Percentiles rank a stretch among this genome's conserved stretches.
phyloP scores from a whole-genome alignment of 78 protist species.

The Speleostelium caveatum region DNA sequence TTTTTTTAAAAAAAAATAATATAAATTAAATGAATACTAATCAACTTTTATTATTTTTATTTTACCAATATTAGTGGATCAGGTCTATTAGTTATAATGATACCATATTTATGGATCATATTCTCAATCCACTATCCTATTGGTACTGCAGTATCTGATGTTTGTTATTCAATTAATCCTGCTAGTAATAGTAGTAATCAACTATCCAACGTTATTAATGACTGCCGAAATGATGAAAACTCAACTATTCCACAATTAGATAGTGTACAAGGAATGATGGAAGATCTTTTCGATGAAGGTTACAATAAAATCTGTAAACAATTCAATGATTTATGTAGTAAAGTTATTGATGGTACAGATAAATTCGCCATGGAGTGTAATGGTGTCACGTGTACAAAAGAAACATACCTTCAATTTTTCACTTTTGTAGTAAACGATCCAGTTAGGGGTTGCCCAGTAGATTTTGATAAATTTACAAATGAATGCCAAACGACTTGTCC shows the following conservation, averaged over 20 bases:
- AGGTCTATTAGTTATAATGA: neutral
- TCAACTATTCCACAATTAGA: constrained; percentile 2
- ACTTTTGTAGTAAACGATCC: neutral
- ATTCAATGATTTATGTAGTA: constrained; percentile 5
- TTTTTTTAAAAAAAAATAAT: too few relatives aligned
- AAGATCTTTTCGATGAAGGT: neutral
- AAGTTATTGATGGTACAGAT: too few relatives aligned
- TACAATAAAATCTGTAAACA: constrained; percentile 7
- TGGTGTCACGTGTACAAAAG: neutral
- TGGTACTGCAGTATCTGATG: constrained; percentile 17
- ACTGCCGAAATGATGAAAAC: constrained; percentile 7
- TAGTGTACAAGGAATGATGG: neutral
- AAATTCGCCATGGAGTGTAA: neutral
- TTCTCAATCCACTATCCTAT: constrained; percentile 66
- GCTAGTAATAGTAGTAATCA: constrained; percentile 6
- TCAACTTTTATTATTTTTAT: too few relatives aligned
- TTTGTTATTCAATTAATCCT: constrained; percentile 14
- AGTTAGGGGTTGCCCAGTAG: neutral
- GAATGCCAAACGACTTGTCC: too few relatives aligned
- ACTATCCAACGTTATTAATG: constrained; percentile 28
- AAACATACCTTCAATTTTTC: neutral
- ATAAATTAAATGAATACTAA: too few relatives aligned
- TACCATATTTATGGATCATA: constrained; percentile 60
- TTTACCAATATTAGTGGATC: too few relatives aligned
- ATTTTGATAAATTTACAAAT: neutral